Base-by-base conservation (phyloP, 2,329 filamentous ascomycete genomes). In the Penicillium sp. region DNA sequence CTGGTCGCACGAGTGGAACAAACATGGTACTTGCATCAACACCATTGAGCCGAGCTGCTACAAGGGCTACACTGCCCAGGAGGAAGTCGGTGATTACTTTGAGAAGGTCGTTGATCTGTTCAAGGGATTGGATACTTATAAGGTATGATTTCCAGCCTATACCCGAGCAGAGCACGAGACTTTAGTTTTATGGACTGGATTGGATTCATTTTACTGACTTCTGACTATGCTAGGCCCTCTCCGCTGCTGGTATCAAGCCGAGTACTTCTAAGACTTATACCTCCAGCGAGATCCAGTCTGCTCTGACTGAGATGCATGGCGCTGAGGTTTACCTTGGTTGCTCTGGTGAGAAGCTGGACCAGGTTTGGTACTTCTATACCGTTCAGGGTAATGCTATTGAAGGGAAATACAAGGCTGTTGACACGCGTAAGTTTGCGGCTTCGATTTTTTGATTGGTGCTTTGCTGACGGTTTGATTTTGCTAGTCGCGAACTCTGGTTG, bases 1-100 rank as follows among this genome's bases (percentile, higher is more conserved):
- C 60, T 88, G 85, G 85, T 76, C 80, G 59, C 83, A 87, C 68
- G 85, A 88, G 64, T 88, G 83, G 80, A 76, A 77, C 66, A 87
- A 86, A 66, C 84, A 88, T 65, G 86, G 65, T 28, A 87, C 84
- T 11, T 88, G 86, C 70, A 82, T 88, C 61, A 83, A 80, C 63
- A 88, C 86, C 0, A 78, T 88, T 38, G 71, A 83, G 2, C 79
- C 83, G 0, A 62, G 71, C 16, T 88, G 86, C 75, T 88, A 88
- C 71, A 72, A 73, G 31, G 70, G 77, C 48, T 78, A 80, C 60
- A 66, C 72, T 28, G 61, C 77, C 0, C 78, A 78, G 37, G 71
- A 82, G 54, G 80, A 83, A 66, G 79, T 82, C 1, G 77, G 77
- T 9, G 77, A 79, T 49, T 83, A 75, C 67, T 81, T 83, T 65